Evolutionary conservation across 768 basidiomycete species (phyloP).

Genomic region (Phaeotremella fagi): DNA sequence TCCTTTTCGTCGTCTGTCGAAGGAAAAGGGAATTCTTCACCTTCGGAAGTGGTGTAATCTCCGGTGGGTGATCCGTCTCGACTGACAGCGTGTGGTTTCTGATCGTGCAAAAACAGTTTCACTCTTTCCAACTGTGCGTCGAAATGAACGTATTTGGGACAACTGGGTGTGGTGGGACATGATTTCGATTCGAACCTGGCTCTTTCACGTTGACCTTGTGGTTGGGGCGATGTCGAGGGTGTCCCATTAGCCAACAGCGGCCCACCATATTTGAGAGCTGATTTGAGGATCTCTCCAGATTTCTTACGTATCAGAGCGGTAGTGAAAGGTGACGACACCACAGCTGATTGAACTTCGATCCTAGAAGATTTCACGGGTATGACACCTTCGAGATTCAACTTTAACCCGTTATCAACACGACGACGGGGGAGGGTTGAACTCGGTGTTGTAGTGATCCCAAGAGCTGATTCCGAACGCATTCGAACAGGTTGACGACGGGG

Average conservation of each 20-base stretch:
- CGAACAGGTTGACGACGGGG: conserved; percentile 17
- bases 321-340: conserved; percentile 40
- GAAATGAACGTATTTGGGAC: conserved; percentile 84
- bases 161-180: conserved; percentile 71
- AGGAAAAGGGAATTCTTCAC: conserved; percentile 51
- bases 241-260: conserved; percentile 54
- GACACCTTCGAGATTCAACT: conserved; percentile 45
- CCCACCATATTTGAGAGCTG: conserved; percentile 71
- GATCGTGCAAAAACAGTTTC: conserved; percentile 88
- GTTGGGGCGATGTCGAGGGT: conserved; percentile 17
- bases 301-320: conserved; percentile 70
- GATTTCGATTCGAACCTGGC: conserved; percentile 53
- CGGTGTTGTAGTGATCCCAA: conserved; percentile 13
- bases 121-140: conserved; percentile 87
- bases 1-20: conserved; percentile 46
- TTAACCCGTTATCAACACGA: conserved; percentile 42
- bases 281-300: conserved; percentile 86
- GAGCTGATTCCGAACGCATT: conserved; percentile 18
- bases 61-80: conserved; percentile 83
- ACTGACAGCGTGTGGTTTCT: conserved; percentile 89
- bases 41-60: conserved; percentile 53
- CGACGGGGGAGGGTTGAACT: no score
- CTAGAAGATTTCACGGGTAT: conserved; percentile 8
- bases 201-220: conserved; percentile 1
- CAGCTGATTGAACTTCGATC: conserved; percentile 20